phyloP scores from a whole-genome alignment of 2,329 filamentous ascomycete species.

The Phialemonium atrogriseum region DNA sequence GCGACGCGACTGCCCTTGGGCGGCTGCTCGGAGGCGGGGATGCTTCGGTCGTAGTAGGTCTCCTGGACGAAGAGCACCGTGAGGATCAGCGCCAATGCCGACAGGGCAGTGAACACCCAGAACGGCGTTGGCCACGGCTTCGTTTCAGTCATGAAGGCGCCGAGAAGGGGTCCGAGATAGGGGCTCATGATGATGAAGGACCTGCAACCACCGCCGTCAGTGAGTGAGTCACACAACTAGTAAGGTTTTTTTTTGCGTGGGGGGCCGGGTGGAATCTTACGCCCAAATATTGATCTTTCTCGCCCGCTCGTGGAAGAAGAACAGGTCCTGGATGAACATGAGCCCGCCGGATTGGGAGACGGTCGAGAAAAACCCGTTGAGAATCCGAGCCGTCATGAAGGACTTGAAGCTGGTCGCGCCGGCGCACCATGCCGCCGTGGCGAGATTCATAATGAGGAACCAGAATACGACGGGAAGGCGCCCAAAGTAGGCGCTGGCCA shows the following conservation, averaged over 20 bases:
- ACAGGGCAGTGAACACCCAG: constrained; percentile 36
- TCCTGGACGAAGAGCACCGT: constrained; percentile 35
- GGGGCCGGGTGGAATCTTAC: constrained; percentile 14
- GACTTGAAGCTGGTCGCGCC: constrained; percentile 34
- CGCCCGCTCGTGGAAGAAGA: constrained; percentile 50
- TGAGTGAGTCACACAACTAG: constrained; percentile 4
- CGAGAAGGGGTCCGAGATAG: constrained; percentile 35
- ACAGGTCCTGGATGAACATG: constrained; percentile 48
- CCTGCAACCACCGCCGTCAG: too few species aligned
- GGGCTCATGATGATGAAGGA: constrained; percentile 30
- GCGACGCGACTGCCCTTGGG: constrained; percentile 18
- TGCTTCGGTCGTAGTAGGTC: constrained; percentile 39
- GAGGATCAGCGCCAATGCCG: constrained; percentile 26
- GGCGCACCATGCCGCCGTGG: constrained; percentile 35
- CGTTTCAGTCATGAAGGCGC: constrained; percentile 39
- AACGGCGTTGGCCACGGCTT: constrained; percentile 37
- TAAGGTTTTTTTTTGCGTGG: not conserved
- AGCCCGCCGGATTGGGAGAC: constrained; percentile 35
- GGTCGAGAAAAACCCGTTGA: constrained; percentile 40
- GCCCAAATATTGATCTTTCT: constrained; percentile 42
- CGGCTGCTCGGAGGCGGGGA: constrained; percentile 26
- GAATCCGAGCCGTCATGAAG: constrained; percentile 37
- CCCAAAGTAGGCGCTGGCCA: constrained; percentile 32
- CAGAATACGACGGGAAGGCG: constrained; percentile 35
- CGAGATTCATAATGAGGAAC: constrained; percentile 26